phyloP scores from a whole-genome alignment of 345 rosid genomes.

The Melaleuca quinquenervia region DNA sequence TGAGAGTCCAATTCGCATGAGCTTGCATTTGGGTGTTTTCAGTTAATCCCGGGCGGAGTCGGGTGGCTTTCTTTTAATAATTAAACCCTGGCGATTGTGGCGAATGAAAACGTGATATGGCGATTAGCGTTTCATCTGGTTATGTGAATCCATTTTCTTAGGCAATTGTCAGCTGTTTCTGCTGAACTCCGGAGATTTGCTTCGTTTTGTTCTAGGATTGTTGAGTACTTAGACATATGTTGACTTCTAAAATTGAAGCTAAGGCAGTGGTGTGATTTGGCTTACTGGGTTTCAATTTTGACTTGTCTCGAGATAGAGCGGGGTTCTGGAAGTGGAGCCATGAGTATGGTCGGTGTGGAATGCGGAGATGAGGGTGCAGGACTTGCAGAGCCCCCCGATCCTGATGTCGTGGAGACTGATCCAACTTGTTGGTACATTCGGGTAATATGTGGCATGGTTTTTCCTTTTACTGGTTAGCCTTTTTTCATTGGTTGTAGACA shows the following conservation, averaged over 20 bases:
- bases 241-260: neutral
- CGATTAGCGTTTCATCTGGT: neutral
- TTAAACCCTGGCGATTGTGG: neutral
- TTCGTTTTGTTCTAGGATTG: neutral
- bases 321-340: neutral
- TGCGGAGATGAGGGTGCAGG: constrained; percentile 6
- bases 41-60: neutral
- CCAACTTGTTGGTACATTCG: constrained; percentile 12
- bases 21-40: neutral
- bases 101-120: neutral
- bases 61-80: neutral
- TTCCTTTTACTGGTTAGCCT: neutral
- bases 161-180: neutral
- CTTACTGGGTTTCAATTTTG: neutral
- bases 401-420: constrained; percentile 10
- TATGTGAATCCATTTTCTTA: neutral
- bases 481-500: neutral
- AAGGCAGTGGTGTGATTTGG: neutral
- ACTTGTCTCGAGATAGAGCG: neutral
- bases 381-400: constrained; percentile 11
- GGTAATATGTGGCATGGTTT: neutral
- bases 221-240: neutral
- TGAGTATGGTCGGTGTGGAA: neutral
- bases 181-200: neutral
- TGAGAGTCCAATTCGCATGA: neutral